Evolutionary conservation across 2,329 filamentous ascomycete species (phyloP).

Genomic region (Colletotrichum agaves): DNA sequence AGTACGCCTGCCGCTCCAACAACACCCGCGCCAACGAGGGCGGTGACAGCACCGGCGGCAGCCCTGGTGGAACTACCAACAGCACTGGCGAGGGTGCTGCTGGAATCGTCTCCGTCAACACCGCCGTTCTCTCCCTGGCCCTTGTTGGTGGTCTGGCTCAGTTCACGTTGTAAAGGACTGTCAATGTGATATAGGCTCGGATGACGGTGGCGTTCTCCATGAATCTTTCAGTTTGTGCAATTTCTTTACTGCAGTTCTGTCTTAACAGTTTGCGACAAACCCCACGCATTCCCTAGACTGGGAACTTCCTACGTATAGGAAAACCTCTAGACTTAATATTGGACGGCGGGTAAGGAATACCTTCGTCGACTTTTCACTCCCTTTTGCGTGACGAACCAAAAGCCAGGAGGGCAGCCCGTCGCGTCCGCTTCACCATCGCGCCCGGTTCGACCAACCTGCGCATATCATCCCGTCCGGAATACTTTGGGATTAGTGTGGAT

Average conservation of each 20-base stretch:
- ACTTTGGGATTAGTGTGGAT: constrained; percentile 12
- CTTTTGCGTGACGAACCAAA: constrained; percentile 38
- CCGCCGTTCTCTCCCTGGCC: constrained; percentile 58
- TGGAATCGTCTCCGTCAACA: constrained; percentile 58
- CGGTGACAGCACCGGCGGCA: constrained; percentile 45
- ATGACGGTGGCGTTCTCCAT: constrained; percentile 39
- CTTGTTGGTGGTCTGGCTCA: constrained; percentile 60
- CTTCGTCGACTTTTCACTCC: constrained; percentile 44
- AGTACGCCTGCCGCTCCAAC: constrained; percentile 61
- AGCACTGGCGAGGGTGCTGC: constrained; percentile 53
- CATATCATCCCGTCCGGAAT: constrained; percentile 17
- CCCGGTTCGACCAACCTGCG: constrained; percentile 2
- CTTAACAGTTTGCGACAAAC: constrained; percentile 26
- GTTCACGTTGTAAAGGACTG: constrained; percentile 57
- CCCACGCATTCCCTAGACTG: constrained; percentile 33
- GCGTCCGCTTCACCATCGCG: not conserved
- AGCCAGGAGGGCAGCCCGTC: constrained; percentile 18
- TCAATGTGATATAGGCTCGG: constrained; percentile 27
- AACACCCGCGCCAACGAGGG: constrained; percentile 64
- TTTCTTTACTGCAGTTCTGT: constrained; percentile 36
- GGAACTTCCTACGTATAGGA: constrained; percentile 51
- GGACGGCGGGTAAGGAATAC: constrained; percentile 37
- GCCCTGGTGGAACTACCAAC: constrained; percentile 42
- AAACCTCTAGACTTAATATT: constrained; percentile 58
- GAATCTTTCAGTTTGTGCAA: constrained; percentile 37